Conservation (phyloP, 805 yeast genomes). For the Priceomyces haplophilus region DNA sequence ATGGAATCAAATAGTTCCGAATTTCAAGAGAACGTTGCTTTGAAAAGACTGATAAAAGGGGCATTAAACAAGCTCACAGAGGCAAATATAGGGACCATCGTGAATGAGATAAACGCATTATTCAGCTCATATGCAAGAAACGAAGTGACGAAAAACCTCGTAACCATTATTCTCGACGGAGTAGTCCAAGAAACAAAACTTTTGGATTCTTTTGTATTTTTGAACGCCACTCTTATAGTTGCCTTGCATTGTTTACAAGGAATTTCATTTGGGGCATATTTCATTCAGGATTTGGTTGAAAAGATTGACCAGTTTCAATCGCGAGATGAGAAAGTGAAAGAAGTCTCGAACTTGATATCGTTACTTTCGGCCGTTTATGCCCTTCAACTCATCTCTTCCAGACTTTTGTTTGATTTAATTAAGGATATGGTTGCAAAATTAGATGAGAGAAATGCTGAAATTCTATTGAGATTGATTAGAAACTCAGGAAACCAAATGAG, state of each 20-base stretch:
- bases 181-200: slow-evolving; percentile 61
- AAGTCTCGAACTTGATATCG: slow-evolving; percentile 65
- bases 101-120: slow-evolving; percentile 61
- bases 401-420: slow-evolving; percentile 75
- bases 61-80: slow-evolving; percentile 87
- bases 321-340: slow-evolving; percentile 33
- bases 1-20: slow-evolving; percentile 39
- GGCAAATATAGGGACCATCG: slow-evolving; percentile 69
- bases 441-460: slow-evolving; percentile 72
- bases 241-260: slow-evolving; percentile 80
- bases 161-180: slow-evolving; percentile 61
- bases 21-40: slow-evolving; percentile 39
- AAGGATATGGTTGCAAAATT: slow-evolving; percentile 50
- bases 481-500: slow-evolving; percentile 83
- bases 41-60: slow-evolving; percentile 68
- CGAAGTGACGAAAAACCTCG: slow-evolving; percentile 67
- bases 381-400: slow-evolving; percentile 71
- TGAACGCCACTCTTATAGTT: slow-evolving; percentile 74
- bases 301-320: slow-evolving; percentile 48
- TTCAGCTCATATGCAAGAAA: slow-evolving; percentile 73
- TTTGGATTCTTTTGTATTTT: slow-evolving; percentile 72
- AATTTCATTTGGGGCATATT: slow-evolving; percentile 83
- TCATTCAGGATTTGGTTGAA: slow-evolving; percentile 78
- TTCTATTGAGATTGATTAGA: slow-evolving; percentile 66
- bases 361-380: slow-evolving; percentile 73